Evolutionary conservation across 2,329 filamentous ascomycete genomes (phyloP).

Genomic region (Cordyceps cicadae): DNA sequence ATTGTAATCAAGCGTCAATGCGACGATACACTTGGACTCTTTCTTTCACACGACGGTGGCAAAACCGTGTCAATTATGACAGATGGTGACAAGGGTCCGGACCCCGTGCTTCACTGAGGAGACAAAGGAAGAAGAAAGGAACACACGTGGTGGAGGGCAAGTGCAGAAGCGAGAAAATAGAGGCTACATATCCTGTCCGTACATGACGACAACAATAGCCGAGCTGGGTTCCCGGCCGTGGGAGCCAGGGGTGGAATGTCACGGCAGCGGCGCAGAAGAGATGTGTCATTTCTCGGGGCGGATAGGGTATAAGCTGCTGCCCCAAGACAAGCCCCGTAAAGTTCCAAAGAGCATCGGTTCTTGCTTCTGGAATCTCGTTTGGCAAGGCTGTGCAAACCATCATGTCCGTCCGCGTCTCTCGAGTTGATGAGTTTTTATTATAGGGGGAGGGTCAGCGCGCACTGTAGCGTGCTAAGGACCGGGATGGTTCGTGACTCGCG

Average conservation of each 20-base stretch:
- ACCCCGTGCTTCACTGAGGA: neutral
- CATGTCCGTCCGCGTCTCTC: neutral
- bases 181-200: neutral
- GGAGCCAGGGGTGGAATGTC: neutral
- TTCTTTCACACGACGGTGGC: neutral
- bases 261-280: neutral
- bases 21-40: neutral
- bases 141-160: neutral
- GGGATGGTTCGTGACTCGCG: conserved; percentile 6
- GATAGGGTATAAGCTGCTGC: neutral
- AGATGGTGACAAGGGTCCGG: neutral
- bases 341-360: neutral
- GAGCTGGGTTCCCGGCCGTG: neutral
- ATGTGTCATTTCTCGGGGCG: neutral
- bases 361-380: neutral
- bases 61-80: neutral
- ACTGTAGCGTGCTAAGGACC: neutral
- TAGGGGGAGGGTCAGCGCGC: neutral
- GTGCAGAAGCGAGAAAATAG: neutral
- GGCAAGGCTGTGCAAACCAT: conserved; percentile 1
- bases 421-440: neutral
- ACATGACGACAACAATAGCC: neutral
- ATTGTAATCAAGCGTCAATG: neutral
- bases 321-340: neutral
- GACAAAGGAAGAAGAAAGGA: neutral